Conservation (phyloP, 2,329 filamentous ascomycete species). For the Aschersonia sp. region DNA sequence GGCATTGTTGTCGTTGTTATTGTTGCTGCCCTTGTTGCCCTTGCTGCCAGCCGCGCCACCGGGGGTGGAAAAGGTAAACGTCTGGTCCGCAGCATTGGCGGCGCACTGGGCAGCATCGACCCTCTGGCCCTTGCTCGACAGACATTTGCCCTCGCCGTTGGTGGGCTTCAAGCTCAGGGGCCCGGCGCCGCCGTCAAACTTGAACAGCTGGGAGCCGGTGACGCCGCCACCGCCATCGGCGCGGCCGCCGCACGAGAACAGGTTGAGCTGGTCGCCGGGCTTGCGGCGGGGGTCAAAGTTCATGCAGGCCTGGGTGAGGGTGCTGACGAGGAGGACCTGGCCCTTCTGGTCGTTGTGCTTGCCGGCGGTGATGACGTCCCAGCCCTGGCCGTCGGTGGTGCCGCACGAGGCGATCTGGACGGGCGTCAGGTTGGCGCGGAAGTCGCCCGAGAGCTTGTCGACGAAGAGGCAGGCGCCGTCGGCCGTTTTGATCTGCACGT, state of each 20-base stretch:
- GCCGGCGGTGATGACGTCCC: constrained; percentile 33
- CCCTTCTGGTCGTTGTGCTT: constrained; percentile 32
- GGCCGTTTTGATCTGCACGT: constrained; percentile 28
- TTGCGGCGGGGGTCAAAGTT: constrained; percentile 30
- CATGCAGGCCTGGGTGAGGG: constrained; percentile 41
- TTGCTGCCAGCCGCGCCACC: background rate
- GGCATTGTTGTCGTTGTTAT: background rate
- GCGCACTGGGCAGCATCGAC: constrained; percentile 4
- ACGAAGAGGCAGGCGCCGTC: constrained; percentile 31
- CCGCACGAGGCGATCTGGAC: constrained; percentile 29
- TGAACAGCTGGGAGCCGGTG: constrained; percentile 36
- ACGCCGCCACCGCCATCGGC: constrained; percentile 37
- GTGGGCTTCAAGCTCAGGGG: constrained; percentile 28
- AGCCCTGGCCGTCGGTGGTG: constrained; percentile 26
- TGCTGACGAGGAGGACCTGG: constrained; percentile 38
- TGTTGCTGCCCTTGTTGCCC: background rate
- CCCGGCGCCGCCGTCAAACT: constrained; percentile 25
- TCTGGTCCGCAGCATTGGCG: background rate
- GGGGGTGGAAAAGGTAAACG: constrained; percentile 1
- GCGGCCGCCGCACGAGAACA: constrained; percentile 44
- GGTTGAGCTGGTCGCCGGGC: constrained; percentile 28
- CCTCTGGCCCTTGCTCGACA: constrained; percentile 22
- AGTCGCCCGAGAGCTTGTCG: constrained; percentile 31
- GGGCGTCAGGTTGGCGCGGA: constrained; percentile 30
- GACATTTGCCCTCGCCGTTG: constrained; percentile 30